Base-by-base conservation (phyloP, 345 rosid species). In the Hypericum androsaemum region DNA sequence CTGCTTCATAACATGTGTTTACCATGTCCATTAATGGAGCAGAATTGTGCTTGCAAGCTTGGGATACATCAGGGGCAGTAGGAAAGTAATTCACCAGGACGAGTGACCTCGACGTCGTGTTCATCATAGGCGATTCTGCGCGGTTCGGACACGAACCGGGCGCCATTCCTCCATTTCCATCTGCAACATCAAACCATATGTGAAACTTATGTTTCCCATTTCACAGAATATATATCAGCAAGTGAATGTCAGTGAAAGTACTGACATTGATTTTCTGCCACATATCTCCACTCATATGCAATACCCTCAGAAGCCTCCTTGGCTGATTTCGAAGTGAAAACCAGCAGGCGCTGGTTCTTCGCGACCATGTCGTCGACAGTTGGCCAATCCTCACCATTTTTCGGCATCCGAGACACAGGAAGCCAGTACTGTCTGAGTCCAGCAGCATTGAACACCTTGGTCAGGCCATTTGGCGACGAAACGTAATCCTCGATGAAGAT, bases 261-360 rank as follows among this genome's bases (percentile, higher is more conserved):
- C 72, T 67, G 52, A 57, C 64, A 62, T 67, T 62, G 72, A 40
- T 53, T 67, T 53, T 62, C 67, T 6, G 62, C 63, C 7, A 62
- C 50, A 41, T 67, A 57, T 61, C 49, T 62, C 60, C 72, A 62
- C 6, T 61, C 43, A 35, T 32, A 52, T 7, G 72, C 57, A 57
- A 67, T 67, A 43, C 60, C 72, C 57, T 67, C 67, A 53, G 71
- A 48, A 10, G 72, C 62, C 39, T 67, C 72, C 55, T 57, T 62
- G 0, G 52, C 15, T 22, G 71, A 57, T 53, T 62, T 67, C 17
- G 71, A 67, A 52, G 67, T 62, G 41, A 67, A 67, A 41, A 67
- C 72, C 50, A 67, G 51, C 14, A 67, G 17, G 5, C 64, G 63
- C 54, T 67, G 67, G 48, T 67, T 57, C 15, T 67, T 62, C 63